Percentiles rank a stretch among this genome's conserved stretches.
phyloP scores from a whole-genome alignment of 495 filamentous ascomycete genomes.

The Lasiosphaeria hispida region DNA sequence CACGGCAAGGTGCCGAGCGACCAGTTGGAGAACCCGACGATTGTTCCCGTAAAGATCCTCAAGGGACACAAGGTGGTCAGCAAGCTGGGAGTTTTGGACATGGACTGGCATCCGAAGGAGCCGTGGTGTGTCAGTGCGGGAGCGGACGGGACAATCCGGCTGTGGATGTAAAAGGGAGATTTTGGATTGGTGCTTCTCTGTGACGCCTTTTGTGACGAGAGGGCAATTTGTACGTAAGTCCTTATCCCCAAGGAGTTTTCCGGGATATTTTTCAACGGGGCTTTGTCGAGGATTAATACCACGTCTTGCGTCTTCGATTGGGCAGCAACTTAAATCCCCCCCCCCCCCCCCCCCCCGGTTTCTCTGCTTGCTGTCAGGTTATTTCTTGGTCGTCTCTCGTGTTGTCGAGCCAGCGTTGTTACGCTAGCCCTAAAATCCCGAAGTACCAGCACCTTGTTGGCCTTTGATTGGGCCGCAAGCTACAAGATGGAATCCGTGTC shows the following conservation, averaged over 20 bases:
- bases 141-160: conserved; percentile 74
- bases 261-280: conserved; percentile 5
- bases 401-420: too few species aligned
- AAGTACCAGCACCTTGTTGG: background rate
- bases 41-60: conserved; percentile 93
- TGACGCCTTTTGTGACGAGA: background rate
- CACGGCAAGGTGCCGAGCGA: conserved; percentile 93
- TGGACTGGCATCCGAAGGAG: conserved; percentile 91
- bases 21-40: conserved; percentile 90
- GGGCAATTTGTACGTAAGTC: conserved; percentile 13
- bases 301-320: conserved; percentile 4
- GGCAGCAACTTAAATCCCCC: background rate
- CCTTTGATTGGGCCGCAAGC: background rate
- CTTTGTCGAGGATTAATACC: conserved; percentile 6
- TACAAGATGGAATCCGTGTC: too few species aligned
- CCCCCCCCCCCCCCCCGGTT: too few species aligned
- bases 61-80: conserved; percentile 79
- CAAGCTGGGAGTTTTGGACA: conserved; percentile 84
- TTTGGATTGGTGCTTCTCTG: background rate
- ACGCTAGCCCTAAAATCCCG: background rate
- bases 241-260: conserved; percentile 14
- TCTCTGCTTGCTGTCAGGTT: background rate
- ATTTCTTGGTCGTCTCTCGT: background rate
- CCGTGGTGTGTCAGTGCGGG: conserved; percentile 93
- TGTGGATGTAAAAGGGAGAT: conserved; percentile 41